Percentiles rank a stretch among this genome's conserved stretches.
Conservation (phyloP, 257 asterid genomes). For the Solanum chmielewskii region DNA sequence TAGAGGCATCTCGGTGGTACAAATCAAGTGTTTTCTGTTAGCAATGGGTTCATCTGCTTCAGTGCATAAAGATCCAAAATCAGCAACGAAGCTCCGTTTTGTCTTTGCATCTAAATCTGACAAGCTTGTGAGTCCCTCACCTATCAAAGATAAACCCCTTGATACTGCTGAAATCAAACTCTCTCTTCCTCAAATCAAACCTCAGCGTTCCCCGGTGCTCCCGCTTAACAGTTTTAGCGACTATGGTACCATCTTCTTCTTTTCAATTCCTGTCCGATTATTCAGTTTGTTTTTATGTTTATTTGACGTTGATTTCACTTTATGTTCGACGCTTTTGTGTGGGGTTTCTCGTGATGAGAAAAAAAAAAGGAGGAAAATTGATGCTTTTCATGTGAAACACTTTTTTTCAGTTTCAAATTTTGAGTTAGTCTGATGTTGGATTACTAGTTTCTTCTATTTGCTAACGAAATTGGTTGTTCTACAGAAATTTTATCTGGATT, state of each 20-base stretch:
- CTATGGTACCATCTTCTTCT: conserved; percentile 7
- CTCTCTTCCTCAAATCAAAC: conserved; percentile 16
- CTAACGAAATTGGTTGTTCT: not conserved
- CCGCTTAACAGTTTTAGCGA: conserved; percentile 1
- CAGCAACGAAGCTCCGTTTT: conserved; percentile 29
- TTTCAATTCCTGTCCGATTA: not conserved
- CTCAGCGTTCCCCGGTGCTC: conserved; percentile 20
- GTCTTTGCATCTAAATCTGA: conserved; percentile 34
- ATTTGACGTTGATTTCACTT: not conserved
- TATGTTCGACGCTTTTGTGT: not conserved
- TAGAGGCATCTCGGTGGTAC: not conserved
- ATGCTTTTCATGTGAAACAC: not conserved
- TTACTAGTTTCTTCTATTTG: not conserved
- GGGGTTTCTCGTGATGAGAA: not conserved
- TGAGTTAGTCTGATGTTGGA: not conserved
- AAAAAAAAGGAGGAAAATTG: not conserved
- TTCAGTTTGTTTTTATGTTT: not conserved
- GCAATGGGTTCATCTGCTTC: conserved; percentile 37
- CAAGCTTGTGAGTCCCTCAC: conserved; percentile 37
- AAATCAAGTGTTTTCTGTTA: not conserved
- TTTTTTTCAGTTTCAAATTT: not conserved
- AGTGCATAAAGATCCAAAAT: conserved; percentile 18
- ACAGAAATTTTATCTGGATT: not conserved
- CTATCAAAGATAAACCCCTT: conserved; percentile 29
- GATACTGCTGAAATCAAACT: not conserved